Evolutionary conservation across 2,329 filamentous ascomycete genomes (phyloP), one percentile per base, ranked within the genome.

Genomic region (Colletotrichum noveboracense): DNA sequence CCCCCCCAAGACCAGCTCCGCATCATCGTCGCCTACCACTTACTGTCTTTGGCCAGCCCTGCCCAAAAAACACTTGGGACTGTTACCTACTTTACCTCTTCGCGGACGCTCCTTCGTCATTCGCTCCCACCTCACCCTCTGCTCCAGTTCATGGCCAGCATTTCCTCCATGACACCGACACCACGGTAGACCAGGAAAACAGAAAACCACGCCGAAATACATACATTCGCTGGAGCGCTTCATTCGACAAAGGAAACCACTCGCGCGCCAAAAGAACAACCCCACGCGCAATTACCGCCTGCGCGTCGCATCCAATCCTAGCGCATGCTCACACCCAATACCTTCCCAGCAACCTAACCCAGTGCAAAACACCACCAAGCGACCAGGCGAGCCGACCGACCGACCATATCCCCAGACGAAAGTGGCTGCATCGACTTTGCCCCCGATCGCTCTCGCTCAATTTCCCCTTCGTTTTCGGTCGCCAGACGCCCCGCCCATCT

Each of bases 341-440:
- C 74, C 56, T 73, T 58, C 48, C 43, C 43, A 75, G 74, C 70
- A 68, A 75, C 74, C 70, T 64, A 68, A 69, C 70, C 70, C 43
- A 73, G 70, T 75, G 74, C 74, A 75, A 75, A 73, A 75, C 70
- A 75, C 73, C 72, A 75, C 68, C 72, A 75, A 66, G 69, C 65
- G 64, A 72, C 70, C 65, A 69, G 38, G 71, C 73, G 73, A 73
- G 26, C 56, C 66, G 61, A 70, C 65, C 71, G 58, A 74, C 70
- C 62, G 62, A 75, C 56, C 55, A 48, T 36, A 66, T 58, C 67
- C 34, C 48, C 48, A 30, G 48, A 55, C 62, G n/a, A 75, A 21
- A 58, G 70, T 68, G 70, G 43, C 74, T 67, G 64, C 74, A 69
- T 48, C 34, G 64, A 58, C 32, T 26, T 34, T 68, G 58, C 28